Base-by-base conservation (phyloP, 1,284 basidiomycete genomes). In the Phellinidium pouzarii region DNA sequence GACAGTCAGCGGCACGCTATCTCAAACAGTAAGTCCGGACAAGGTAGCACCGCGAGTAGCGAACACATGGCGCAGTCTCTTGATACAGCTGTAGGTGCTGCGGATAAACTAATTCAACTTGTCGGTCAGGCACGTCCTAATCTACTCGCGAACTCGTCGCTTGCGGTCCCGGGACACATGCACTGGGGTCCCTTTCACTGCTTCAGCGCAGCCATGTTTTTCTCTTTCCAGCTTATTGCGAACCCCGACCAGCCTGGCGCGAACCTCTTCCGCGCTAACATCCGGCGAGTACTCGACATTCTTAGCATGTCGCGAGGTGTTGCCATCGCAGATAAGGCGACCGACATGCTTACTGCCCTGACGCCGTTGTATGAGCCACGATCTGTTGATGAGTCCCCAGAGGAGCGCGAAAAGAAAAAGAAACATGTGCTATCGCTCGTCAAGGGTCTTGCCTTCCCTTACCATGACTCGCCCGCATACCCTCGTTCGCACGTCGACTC, bases 201-300 rank as follows among this genome's bases (percentile, higher is more conserved):
- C 59, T 90, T 90, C 71, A 83, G 83, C 45, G 86, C 87, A 14
- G 84, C 84, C 50, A 89, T 90, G 83, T 89, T 89, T 69, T 89
- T 89, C 74, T 85, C 84, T 19, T 90, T 90, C 71, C 85, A 89
- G 62, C 75, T 90, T 40, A 84, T 90, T 61, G 78, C 80, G 44
- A 81, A 84, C 60, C 84, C 87, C 41, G 83, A 87, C 54, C 85
- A 88, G 59, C 82, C 82, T 48, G 84, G 82, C 20, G 85, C 82
- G 40, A 76, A 74, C 17, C 71, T 86, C 36, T 86, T 87, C 71
- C 82, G 85, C 29, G 75, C 76, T 41, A 84, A 84, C 60, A 83
- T 90, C 59, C 76, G 76, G 59, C 84, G 84, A 64, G 81, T 82
- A 5, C 73, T 84, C 53, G 65, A 71, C 11, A 81, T 79, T 11